Evolutionary conservation across 352 stramenopile genomes (phyloP), one percentile per base, ranked within the genome.

Genomic region (Globisporangium perplexum): DNA sequence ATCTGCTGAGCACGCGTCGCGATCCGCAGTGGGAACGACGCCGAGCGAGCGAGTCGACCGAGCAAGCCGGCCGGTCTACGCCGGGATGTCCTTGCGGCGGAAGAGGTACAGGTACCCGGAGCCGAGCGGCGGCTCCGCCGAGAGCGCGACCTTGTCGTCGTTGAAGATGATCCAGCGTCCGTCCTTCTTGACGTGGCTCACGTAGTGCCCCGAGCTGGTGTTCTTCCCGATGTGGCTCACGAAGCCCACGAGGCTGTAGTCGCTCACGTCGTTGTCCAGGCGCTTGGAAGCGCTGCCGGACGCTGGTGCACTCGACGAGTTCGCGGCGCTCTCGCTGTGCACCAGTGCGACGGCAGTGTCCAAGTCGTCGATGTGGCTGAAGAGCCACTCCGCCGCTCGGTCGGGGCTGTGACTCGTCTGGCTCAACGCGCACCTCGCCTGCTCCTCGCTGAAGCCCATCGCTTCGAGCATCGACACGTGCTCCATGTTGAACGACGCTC

Each of bases 181-280:
- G 18, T 97, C 68, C 63, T 98, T 98, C 71, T 98, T 98, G 68
- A 99, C 87, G 71, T 99, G 97, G 38, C 85, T 93, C 26, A 99
- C 96, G 70, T 99, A 99, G 71, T 99, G 97, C 0, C 97, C 97
- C 60, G 92, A 98, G 67, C 78, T 95, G 10, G 95, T 98, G 69
- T 98, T 98, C 62, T 97, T 98, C 38, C 97, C 97, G 52, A 99
- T 98, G 69, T 99, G 97, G 56, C 93, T 98, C 45, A 99, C 87
- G 67, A 99, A 97, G n/a, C 95, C 96, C 12, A 98, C 66, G 23
- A 99, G 79, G n/a, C 75, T 83, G 62, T 99, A 99, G 4, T 92
- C 77, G 39, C 80, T 69, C 17, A 59, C 53, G 23, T 70, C 35
- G 43, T 59, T 81, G 56, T 96, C 88, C n/a, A 92, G 63, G 23